Conservation (phyloP, 257 asterid genomes). For the Solanum phureja region DNA sequence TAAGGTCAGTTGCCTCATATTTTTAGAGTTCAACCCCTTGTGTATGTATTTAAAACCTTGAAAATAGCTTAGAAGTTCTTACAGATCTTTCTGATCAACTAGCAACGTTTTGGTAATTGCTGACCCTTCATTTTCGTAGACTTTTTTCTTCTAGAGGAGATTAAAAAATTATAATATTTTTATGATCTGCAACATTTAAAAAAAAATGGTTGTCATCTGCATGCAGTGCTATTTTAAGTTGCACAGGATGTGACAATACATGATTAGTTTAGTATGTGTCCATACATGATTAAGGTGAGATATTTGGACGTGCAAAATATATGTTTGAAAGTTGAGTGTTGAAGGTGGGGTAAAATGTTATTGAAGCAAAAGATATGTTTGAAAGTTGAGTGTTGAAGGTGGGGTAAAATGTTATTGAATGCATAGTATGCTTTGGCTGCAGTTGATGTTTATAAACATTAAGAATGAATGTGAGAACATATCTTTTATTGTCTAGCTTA, state of each 20-base stretch:
- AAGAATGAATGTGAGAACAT: neutral
- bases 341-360: neutral
- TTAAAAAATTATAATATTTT: neutral
- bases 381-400: neutral
- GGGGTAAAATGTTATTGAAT: neutral
- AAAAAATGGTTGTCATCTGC: neutral
- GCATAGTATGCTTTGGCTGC: neutral
- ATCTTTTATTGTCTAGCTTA: neutral
- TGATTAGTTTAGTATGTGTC: neutral
- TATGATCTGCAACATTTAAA: neutral
- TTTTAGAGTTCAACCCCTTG: neutral
- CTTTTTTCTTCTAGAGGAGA: neutral
- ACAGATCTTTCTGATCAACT: neutral
- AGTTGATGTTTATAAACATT: neutral
- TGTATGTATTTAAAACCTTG: neutral
- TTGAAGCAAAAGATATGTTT: neutral
- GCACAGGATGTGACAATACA: neutral
- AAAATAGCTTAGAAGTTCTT: neutral
- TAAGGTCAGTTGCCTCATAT: conserved; percentile 35
- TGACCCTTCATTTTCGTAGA: neutral
- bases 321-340: neutral
- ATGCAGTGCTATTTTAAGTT: neutral
- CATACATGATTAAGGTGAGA: neutral
- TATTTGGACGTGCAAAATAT: neutral
- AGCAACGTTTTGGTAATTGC: neutral